Base-by-base conservation (phyloP, 2,329 filamentous ascomycete genomes). In the Fusarium devonianum region DNA sequence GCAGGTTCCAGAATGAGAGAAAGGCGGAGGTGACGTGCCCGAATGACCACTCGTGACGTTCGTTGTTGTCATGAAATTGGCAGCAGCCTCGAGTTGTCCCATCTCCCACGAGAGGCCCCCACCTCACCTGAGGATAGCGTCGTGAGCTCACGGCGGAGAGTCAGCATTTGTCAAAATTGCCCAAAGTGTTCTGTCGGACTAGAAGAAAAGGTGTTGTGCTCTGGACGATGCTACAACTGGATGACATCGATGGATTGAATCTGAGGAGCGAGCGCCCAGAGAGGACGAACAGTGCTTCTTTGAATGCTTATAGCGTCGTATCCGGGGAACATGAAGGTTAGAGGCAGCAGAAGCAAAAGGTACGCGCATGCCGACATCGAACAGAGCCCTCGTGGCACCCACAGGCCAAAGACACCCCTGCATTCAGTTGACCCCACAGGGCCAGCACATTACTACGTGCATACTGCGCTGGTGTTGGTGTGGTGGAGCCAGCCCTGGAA, bases 401-500 rank as follows among this genome's bases (percentile, higher is more conserved):
- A 59, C 51, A 36, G 62, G 62, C 48, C 60, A 58, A 36, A 56
- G 60, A 60, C 55, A 65, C 49, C 62, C 62, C 55, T 65, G 62
- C 39, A 54, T 22, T 44, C 45, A 43, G 32, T 45, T 56, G 35
- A 29, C 40, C 28, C 36, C 16, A 26, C 35, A 13, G 9, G n/a
- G 32, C 18, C 16, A 42, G 14, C 38, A 33, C 28, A 42, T 22
- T 43, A 21, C 30, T 16, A 30, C 32, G 41, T 30, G 37, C 38
- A 34, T 44, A 21, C 30, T 16, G 35, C 32, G 41, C 34, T 40
- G 42, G 37, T 44, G n/a, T 19, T 50, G 49, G 53, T 32, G 21
- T 45, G 36, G 54, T 45, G 49, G 44, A 42, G 26, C 56, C 56
- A 62, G 60, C 60, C 57, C 60, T 62, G 58, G 25, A 48, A 47